phyloP scores from a whole-genome alignment of 1,139 yeast species.

The Geotrichum macrosporum region DNA sequence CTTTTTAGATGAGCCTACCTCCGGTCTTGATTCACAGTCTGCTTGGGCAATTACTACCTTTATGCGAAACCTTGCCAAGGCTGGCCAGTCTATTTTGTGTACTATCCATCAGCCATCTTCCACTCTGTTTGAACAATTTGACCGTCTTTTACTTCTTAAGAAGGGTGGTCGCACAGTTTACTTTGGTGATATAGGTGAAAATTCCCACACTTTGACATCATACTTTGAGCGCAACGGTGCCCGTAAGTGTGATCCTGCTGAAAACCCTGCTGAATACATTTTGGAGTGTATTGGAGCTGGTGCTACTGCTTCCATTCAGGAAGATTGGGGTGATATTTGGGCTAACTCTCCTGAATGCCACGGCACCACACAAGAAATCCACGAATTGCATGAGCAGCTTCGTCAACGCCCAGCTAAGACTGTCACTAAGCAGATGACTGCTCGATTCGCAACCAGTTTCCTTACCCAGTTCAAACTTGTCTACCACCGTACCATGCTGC shows the following conservation, averaged over 20 bases:
- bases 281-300: constrained; percentile 71
- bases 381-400: constrained; percentile 42
- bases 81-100: constrained; percentile 76
- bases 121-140: constrained; percentile 65
- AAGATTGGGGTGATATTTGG: constrained; percentile 64
- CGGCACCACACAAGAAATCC: constrained; percentile 35
- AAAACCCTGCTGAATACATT: constrained; percentile 80
- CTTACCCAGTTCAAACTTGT: constrained; percentile 39
- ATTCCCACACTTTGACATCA: constrained; percentile 52
- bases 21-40: constrained; percentile 84
- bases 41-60: constrained; percentile 55
- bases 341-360: constrained; percentile 49
- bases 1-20: constrained; percentile 85
- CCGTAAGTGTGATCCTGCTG: constrained; percentile 53
- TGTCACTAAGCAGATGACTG: constrained; percentile 21
- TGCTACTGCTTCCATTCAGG: constrained; percentile 59
- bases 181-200: constrained; percentile 69
- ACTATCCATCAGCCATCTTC: constrained; percentile 84
- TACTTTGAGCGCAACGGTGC: constrained; percentile 72
- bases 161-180: constrained; percentile 73
- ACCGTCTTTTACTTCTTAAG: constrained; percentile 62
- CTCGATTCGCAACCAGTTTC: constrained; percentile 33
- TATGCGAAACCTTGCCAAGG: constrained; percentile 64
- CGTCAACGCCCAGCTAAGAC: constrained; percentile 32
- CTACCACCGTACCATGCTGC: constrained; percentile 36